phyloP scores from a whole-genome alignment of 345 rosid genomes.

The Eucalyptus viminalis region DNA sequence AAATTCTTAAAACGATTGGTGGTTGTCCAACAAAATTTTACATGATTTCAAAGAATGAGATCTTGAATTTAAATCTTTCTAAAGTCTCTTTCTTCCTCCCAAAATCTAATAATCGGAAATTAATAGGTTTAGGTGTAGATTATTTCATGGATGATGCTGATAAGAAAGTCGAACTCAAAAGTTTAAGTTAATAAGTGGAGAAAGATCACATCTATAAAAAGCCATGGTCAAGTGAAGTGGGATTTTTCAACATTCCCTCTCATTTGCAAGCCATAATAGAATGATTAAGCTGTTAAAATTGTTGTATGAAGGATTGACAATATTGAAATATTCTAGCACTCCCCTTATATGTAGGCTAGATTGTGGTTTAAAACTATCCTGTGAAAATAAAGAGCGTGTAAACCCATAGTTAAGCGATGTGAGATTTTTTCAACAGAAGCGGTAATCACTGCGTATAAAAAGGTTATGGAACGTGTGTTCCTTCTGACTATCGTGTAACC shows the following conservation, averaged over 20 bases:
- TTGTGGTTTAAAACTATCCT: neutral
- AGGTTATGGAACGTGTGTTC: neutral
- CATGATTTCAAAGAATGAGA: rapidly evolving
- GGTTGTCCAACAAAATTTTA: neutral
- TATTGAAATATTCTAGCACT: neutral
- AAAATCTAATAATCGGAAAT: neutral
- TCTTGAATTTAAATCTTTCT: neutral
- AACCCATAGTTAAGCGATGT: neutral
- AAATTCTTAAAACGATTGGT: neutral
- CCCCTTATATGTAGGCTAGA: neutral
- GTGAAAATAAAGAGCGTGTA: neutral
- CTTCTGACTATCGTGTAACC: neutral
- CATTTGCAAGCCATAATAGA: neutral
- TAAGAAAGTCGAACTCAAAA: neutral
- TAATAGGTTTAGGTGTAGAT: neutral
- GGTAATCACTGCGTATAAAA: neutral
- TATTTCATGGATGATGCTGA: neutral
- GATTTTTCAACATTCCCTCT: neutral
- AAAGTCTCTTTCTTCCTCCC: neutral
- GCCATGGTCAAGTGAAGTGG: neutral
- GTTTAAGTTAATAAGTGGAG: neutral
- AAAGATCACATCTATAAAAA: neutral
- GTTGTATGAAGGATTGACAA: neutral
- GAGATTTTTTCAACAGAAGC: neutral
- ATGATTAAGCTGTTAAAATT: neutral